Conservation (phyloP, 192 early-diverging fungal genomes). For the Funneliformis geosporum region DNA sequence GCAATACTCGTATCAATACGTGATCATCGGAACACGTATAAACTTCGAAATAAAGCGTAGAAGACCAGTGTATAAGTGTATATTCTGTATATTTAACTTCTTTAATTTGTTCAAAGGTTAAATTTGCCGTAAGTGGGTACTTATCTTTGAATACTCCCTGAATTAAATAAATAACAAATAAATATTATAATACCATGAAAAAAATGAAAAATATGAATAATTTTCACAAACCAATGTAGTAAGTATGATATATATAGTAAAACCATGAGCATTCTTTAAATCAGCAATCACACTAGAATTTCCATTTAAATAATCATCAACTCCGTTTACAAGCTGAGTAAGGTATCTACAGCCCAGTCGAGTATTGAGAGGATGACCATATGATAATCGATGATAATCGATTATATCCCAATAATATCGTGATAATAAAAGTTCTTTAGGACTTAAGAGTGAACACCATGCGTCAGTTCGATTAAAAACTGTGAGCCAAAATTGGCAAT, state of each 20-base stretch:
- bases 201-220: background rate
- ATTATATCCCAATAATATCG: background rate
- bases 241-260: background rate
- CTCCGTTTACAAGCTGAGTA: slow-evolving; percentile 3
- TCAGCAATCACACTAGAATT: slow-evolving; percentile 4
- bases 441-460: background rate
- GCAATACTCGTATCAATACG: background rate
- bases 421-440: background rate
- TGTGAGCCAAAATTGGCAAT: background rate
- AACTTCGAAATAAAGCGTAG: slow-evolving; percentile 13
- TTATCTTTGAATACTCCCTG: slow-evolving; percentile 2
- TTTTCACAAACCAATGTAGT: slow-evolving; percentile 8
- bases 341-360: background rate
- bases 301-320: slow-evolving; percentile 12
- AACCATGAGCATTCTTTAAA: slow-evolving; percentile 13
- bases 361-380: background rate
- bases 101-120: slow-evolving; percentile 8
- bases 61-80: background rate
- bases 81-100: background rate
- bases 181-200: background rate
- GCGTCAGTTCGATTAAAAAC: too few species aligned
- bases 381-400: background rate
- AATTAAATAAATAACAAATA: background rate
- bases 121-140: background rate
- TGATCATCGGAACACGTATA: background rate